Evolutionary conservation across 2,329 filamentous ascomycete species (phyloP).

Genomic region (Pyrenochaeta sp.): DNA sequence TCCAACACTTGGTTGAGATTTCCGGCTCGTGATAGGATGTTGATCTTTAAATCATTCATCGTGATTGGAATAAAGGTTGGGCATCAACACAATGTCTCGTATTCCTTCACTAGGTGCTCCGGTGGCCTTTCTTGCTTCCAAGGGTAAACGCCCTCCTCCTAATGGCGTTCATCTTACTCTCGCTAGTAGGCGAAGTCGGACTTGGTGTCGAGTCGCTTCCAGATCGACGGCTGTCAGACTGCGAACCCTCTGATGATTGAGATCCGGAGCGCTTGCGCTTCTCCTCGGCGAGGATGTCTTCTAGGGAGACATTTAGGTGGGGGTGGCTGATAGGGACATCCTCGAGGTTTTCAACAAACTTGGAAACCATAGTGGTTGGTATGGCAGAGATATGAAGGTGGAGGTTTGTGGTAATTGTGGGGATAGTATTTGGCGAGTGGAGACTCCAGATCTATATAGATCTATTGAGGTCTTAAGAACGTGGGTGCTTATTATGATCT

Average conservation of each 20-base stretch:
- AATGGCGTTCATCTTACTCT: constrained; percentile 35
- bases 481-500: constrained; percentile 20
- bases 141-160: constrained; percentile 39
- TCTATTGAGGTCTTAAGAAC: constrained; percentile 5
- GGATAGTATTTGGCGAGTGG: background rate
- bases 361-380: constrained; percentile 41
- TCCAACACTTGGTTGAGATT: constrained; percentile 44
- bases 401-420: background rate
- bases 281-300: constrained; percentile 51
- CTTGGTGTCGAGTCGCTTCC: constrained; percentile 31
- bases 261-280: constrained; percentile 45
- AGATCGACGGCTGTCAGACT: constrained; percentile 23
- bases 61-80: background rate
- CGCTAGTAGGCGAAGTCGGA: constrained; percentile 38
- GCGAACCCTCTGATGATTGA: constrained; percentile 40
- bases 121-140: constrained; percentile 44
- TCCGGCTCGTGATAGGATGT: constrained; percentile 5
- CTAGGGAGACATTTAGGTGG: constrained; percentile 50
- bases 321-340: constrained; percentile 48
- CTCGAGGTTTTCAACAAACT: constrained; percentile 51
- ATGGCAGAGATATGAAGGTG: background rate
- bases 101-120: constrained; percentile 1
- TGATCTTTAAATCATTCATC: constrained; percentile 1
- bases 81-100: background rate
- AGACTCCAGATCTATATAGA: constrained; percentile 19